A percentile compares a stretch with the other conserved stretches of the same genome.
Conservation (phyloP, 768 basidiomycete species). For the Amanita inopinata region DNA sequence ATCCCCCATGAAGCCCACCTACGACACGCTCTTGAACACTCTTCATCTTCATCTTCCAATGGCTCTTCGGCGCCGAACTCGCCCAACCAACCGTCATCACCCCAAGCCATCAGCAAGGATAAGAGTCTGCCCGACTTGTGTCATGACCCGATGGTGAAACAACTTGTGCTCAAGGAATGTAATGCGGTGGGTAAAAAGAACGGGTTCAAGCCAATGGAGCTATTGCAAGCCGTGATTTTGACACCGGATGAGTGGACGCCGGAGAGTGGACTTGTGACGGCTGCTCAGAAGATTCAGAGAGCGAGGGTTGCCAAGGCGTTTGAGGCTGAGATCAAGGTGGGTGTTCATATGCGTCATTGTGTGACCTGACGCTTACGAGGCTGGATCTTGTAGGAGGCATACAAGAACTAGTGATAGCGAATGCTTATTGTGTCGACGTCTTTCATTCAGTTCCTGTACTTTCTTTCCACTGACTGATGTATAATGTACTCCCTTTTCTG, state of each 20-base stretch:
- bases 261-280: slow-evolving; percentile 76
- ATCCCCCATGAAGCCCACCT: slow-evolving; percentile 74
- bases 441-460: too few species aligned
- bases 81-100: neutral
- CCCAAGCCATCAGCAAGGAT: slow-evolving; percentile 24
- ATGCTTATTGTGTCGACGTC: too few species aligned
- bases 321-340: slow-evolving; percentile 21
- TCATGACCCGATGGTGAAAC: slow-evolving; percentile 39
- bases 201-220: slow-evolving; percentile 72
- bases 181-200: slow-evolving; percentile 79
- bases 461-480: too few species aligned
- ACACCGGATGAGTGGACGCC: slow-evolving; percentile 89
- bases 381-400: slow-evolving; percentile 13
- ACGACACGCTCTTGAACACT: slow-evolving; percentile 42
- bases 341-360: slow-evolving; percentile 1
- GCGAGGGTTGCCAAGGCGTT: slow-evolving; percentile 25
- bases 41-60: slow-evolving; percentile 1
- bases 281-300: slow-evolving; percentile 30
- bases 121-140: slow-evolving; percentile 47
- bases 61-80: slow-evolving; percentile 7
- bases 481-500: too few species aligned
- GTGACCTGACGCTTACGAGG: neutral
- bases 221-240: slow-evolving; percentile 67
- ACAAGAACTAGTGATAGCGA: slow-evolving; percentile 10
- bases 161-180: slow-evolving; percentile 64